These are phyloP conservation scores for Fomitopsis betulina DNA, from an alignment of 1,284 basidiomycete species.

Conservation along the genomic window DNA sequence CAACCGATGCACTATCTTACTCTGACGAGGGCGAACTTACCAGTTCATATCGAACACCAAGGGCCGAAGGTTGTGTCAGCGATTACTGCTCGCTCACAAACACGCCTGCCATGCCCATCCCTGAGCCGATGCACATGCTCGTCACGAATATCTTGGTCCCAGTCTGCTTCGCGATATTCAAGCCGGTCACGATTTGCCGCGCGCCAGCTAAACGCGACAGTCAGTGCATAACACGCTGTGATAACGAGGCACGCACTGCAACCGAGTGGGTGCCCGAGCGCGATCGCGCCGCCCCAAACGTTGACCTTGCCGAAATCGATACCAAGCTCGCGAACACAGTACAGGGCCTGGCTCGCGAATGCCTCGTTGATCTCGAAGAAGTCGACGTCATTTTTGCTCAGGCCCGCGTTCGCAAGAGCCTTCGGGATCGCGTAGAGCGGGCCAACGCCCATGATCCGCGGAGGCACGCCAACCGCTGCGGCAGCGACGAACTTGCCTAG, in stretches of 20 bases:
- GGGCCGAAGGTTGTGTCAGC: background rate
- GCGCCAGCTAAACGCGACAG: conserved; percentile 61
- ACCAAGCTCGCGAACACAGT: conserved; percentile 71
- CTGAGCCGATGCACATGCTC: conserved; percentile 93
- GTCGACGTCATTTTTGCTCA: conserved; percentile 78
- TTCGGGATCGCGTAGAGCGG: conserved; percentile 90
- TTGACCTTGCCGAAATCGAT: conserved; percentile 84
- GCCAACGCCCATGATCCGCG: conserved; percentile 88
- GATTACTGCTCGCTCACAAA: conserved; percentile 78
- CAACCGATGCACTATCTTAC: background rate
- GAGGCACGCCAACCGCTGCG: conserved; percentile 80
- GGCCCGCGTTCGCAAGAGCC: conserved; percentile 68
- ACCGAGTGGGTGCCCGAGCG: conserved; percentile 82
- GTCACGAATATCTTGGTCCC: conserved; percentile 78
- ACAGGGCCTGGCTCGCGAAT: conserved; percentile 86
- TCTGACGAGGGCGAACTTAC: background rate
- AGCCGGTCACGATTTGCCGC: conserved; percentile 82
- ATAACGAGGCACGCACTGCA: conserved; percentile 50
- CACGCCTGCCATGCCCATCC: conserved; percentile 85
- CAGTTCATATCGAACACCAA: background rate
- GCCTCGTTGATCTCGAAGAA: conserved; percentile 97
- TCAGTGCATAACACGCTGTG: background rate
- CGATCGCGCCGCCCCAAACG: conserved; percentile 85
- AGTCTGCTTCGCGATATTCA: conserved; percentile 80
- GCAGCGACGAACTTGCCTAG: conserved; percentile 88